Evolutionary conservation across 495 filamentous ascomycete species (phyloP), one percentile per base, ranked within the genome.

Genomic region (Trypethelium eluteriae): DNA sequence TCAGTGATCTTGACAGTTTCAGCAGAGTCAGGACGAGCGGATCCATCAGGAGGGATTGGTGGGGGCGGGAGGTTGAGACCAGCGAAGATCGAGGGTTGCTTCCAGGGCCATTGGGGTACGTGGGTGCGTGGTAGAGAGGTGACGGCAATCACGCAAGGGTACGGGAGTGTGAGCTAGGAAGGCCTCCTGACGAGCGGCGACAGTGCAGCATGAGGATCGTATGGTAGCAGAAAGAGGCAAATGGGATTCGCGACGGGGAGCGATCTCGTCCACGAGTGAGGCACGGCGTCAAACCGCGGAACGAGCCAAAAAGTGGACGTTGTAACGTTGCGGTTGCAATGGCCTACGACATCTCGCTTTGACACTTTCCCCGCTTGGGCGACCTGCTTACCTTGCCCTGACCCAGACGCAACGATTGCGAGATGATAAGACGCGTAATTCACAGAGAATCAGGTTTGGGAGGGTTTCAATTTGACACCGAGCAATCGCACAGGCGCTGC

Each of bases 261-360:
- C 53, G 53, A 59, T 59, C 53, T 59, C 53, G 32, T 35, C 53
- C 7, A 36, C 6, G 53, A 59, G 14, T 32, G 53, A 59, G 53
- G 34, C 25, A 25, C 25, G 25, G 25, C 25, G 25, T 25, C 25
- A 25, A 25, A 25, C 25, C 25, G 53, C 34, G 53, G 53, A 36
- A 59, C 53, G 18, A 36, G 53, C 53, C 25, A 59, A 36, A 59
- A 59, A 59, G 32, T 18, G 53, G 18, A 34, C 53, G 53, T 59
- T 59, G 53, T 59, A 59, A 59, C 53, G 53, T 59, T 59, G 53
- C 53, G 53, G 53, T 59, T 59, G 53, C 53, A 59, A 36, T 59
- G 53, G 25, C 32, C 53, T 35, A 59, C 53, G 53, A 59, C 53
- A 36, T 59, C 53, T 59, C 18, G 53, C 53, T 59, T 34, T 7